Percentiles rank a stretch among this genome's conserved stretches.
Evolutionary conservation across 768 basidiomycete genomes (phyloP).

Genomic region (Lepiota brunneoincarnata): DNA sequence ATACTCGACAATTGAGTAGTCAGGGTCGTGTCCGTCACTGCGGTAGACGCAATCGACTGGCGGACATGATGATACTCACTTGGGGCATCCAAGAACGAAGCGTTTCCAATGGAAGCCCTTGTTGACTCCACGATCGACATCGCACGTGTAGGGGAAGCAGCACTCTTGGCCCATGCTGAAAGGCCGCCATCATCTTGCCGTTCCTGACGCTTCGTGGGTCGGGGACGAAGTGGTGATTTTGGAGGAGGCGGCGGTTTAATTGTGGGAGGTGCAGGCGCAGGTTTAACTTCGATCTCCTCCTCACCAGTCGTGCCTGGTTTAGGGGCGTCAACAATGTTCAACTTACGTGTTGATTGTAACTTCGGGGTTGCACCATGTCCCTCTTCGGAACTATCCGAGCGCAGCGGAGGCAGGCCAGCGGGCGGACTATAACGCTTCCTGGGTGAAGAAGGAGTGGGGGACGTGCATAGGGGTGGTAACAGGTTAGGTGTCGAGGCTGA

Average conservation of each 20-base stretch:
- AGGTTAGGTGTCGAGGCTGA: constrained; percentile 67
- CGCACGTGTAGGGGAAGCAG: constrained; percentile 23
- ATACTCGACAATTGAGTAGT: constrained; percentile 59
- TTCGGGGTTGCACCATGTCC: not conserved
- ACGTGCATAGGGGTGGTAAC: constrained; percentile 31
- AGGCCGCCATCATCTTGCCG: constrained; percentile 26
- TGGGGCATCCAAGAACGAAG: constrained; percentile 31
- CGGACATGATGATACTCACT: constrained; percentile 36
- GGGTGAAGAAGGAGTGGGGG: constrained; percentile 33
- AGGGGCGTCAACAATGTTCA: constrained; percentile 11
- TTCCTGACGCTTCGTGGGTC: constrained; percentile 21
- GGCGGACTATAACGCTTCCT: constrained; percentile 53
- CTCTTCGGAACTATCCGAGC: constrained; percentile 57
- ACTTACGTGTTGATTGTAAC: constrained; percentile 7
- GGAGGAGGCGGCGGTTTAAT: constrained; percentile 35
- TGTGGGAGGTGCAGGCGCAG: constrained; percentile 36
- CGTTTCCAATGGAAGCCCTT: constrained; percentile 34
- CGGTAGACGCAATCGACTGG: constrained; percentile 63
- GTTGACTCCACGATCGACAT: constrained; percentile 32
- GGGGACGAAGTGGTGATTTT: constrained; percentile 52
- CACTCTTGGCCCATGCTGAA: constrained; percentile 26
- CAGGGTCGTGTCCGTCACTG: constrained; percentile 51
- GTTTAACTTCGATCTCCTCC: constrained; percentile 29
- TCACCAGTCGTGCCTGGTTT: constrained; percentile 16
- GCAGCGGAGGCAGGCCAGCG: constrained; percentile 45